Conservation (phyloP, 768 basidiomycete genomes). For the Zangia roseola region DNA sequence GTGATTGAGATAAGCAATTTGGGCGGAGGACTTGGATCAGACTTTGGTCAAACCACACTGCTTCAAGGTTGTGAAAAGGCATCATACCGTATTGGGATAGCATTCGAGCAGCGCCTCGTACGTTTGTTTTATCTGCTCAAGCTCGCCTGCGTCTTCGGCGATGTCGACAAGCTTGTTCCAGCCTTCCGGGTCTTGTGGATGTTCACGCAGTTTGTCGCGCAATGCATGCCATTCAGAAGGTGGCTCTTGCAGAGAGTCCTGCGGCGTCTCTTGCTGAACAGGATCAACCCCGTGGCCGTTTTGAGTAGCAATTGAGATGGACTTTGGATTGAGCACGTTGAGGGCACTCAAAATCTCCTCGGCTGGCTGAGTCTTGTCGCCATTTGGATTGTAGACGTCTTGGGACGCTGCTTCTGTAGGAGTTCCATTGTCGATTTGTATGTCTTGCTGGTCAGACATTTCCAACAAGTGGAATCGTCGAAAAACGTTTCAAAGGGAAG, state of each 20-base stretch:
- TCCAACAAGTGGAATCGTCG: slow-evolving; percentile 28
- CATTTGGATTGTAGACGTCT: slow-evolving; percentile 26
- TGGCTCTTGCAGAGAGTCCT: slow-evolving; percentile 32
- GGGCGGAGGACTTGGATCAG: slow-evolving; percentile 64
- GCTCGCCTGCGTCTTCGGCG: slow-evolving; percentile 74
- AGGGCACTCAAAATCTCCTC: slow-evolving; percentile 38
- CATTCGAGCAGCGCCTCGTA: slow-evolving; percentile 81
- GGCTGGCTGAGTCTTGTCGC: slow-evolving; percentile 35
- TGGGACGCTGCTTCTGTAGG: slow-evolving; percentile 27
- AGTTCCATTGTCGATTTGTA: slow-evolving; percentile 23
- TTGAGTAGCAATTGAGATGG: slow-evolving; percentile 22
- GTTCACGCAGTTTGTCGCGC: slow-evolving; percentile 59
- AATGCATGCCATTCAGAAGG: slow-evolving; percentile 68
- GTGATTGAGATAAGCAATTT: slow-evolving; percentile 82
- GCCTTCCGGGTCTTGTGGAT: slow-evolving; percentile 71
- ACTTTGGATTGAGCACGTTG: slow-evolving; percentile 33
- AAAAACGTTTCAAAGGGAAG: slow-evolving; percentile 30
- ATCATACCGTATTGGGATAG: slow-evolving; percentile 90
- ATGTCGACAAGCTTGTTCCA: slow-evolving; percentile 78
- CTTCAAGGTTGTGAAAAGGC: slow-evolving; percentile 22
- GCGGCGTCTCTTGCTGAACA: slow-evolving; percentile 23
- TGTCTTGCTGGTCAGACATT: slow-evolving; percentile 39
- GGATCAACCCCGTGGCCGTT: slow-evolving; percentile 27
- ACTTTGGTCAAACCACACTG: slow-evolving; percentile 23
- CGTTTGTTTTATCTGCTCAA: slow-evolving; percentile 74